phyloP scores from a whole-genome alignment of 768 basidiomycete genomes.

The Pholiota microspora region DNA sequence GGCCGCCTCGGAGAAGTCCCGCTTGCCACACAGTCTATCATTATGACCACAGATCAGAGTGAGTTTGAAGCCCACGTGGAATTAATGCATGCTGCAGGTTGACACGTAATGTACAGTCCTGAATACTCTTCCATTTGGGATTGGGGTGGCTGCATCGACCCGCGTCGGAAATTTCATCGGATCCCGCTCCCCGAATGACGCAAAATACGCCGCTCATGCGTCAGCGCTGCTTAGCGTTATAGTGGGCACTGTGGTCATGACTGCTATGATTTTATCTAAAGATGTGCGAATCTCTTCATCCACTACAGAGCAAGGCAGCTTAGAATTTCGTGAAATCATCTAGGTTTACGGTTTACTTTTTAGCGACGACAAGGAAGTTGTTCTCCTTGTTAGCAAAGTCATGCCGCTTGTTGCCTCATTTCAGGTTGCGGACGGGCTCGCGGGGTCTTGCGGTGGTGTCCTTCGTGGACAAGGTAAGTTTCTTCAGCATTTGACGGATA shows the following conservation, averaged over 20 bases:
- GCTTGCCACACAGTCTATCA: conserved; percentile 73
- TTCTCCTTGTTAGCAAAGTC: conserved; percentile 58
- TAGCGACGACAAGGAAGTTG: conserved; percentile 61
- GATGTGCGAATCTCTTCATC: conserved; percentile 38
- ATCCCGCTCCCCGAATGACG: conserved; percentile 45
- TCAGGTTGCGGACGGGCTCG: conserved; percentile 79
- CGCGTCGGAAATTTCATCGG: conserved; percentile 76
- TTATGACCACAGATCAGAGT: conserved; percentile 83
- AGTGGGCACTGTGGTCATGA: conserved; percentile 58
- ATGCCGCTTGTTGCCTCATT: conserved; percentile 75
- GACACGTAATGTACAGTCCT: conserved; percentile 40
- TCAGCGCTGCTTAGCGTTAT: conserved; percentile 64
- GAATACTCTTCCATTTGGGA: conserved; percentile 74
- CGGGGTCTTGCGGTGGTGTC: conserved; percentile 65
- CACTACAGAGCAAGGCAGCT: neutral
- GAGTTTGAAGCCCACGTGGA: conserved; percentile 6
- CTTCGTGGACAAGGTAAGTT: conserved; percentile 71
- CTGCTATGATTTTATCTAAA: conserved; percentile 51
- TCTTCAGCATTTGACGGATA: neutral
- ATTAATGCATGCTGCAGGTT: neutral
- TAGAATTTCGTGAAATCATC: neutral
- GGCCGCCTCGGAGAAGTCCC: conserved; percentile 66
- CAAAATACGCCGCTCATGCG: conserved; percentile 59
- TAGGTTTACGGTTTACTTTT: conserved; percentile 68
- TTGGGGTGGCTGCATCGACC: conserved; percentile 72